Evolutionary conservation across 1,284 basidiomycete genomes (phyloP).

Genomic region (Cryptococcus sp.): DNA sequence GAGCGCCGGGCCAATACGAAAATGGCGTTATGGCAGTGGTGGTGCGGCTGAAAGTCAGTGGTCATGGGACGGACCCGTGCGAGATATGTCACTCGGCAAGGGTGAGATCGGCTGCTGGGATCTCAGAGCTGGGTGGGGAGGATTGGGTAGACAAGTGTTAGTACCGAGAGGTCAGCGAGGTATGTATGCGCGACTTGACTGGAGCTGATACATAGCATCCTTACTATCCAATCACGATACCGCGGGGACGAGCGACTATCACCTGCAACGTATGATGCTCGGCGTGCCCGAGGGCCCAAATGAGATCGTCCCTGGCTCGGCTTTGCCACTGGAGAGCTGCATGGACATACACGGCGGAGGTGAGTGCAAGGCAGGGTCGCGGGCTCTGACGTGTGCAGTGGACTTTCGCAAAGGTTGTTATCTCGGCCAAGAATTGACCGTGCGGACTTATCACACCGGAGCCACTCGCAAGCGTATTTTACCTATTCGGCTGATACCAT

Average conservation of each 20-base stretch:
- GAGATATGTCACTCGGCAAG: conserved; percentile 24
- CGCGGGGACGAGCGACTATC: conserved; percentile 58
- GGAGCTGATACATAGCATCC: conserved; percentile 20
- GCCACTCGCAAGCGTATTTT: conserved; percentile 87
- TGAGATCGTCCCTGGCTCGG: conserved; percentile 75
- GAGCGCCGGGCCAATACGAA: conserved; percentile 14
- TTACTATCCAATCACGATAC: conserved; percentile 25
- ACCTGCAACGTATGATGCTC: conserved; percentile 73
- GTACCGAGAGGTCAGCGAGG: conserved; percentile 69
- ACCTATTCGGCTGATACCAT: conserved; percentile 61
- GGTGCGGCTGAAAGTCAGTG: conserved; percentile 48
- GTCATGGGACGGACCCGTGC: conserved; percentile 29
- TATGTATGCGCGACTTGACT: conserved; percentile 55
- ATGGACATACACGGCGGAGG: conserved; percentile 89
- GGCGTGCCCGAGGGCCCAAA: conserved; percentile 84
- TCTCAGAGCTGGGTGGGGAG: conserved; percentile 62
- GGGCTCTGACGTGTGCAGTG: conserved; percentile 59
- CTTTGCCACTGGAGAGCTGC: conserved; percentile 91
- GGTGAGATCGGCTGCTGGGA: conserved; percentile 59
- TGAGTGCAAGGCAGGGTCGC: conserved; percentile 55
- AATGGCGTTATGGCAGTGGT: conserved; percentile 46
- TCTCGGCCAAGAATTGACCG: conserved; percentile 95
- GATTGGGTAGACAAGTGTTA: conserved; percentile 73
- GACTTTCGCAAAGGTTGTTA: conserved; percentile 99
- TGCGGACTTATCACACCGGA: conserved; percentile 94